These are phyloP conservation scores for Dactylonectria macrodidyma DNA, from an alignment of 2,329 filamentous ascomycete species.

Conservation along the genomic window DNA sequence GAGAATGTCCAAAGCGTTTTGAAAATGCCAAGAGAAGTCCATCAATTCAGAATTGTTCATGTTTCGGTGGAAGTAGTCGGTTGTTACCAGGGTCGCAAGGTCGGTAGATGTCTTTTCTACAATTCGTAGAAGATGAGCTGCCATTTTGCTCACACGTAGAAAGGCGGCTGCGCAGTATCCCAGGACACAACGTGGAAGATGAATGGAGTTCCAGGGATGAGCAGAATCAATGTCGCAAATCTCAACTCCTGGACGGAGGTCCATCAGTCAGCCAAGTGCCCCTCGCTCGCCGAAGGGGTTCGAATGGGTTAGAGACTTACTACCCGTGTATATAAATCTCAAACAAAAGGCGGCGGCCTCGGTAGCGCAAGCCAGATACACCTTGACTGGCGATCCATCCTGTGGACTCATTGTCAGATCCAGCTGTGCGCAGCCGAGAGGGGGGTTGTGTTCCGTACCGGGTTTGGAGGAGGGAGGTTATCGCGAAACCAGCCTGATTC, in stretches of 20 bases:
- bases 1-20: constrained; percentile 49
- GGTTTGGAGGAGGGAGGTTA: constrained; percentile 49
- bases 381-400: constrained; percentile 47
- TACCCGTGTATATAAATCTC: constrained; percentile 54
- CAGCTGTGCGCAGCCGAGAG: neutral
- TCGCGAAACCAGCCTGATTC: constrained; percentile 54
- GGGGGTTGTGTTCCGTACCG: constrained; percentile 40
- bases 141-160: constrained; percentile 49
- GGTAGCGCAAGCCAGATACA: constrained; percentile 45
- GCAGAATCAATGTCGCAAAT: constrained; percentile 46
- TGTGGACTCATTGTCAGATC: constrained; percentile 34
- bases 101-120: constrained; percentile 46
- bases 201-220: constrained; percentile 45
- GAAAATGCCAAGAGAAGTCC: constrained; percentile 46
- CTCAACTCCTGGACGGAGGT: constrained; percentile 42
- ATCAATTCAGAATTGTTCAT: constrained; percentile 40
- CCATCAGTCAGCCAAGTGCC: constrained; percentile 16
- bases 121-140: constrained; percentile 45
- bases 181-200: constrained; percentile 52
- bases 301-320: constrained; percentile 41
- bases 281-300: no score
- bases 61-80: constrained; percentile 28
- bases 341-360: constrained; percentile 51
- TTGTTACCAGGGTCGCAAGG: constrained; percentile 41
- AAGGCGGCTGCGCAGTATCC: constrained; percentile 51